Percentiles rank a stretch among this genome's conserved stretches.
These are phyloP conservation scores for Candida insectorum DNA, from an alignment of 805 yeast genomes.

Conservation along the genomic window DNA sequence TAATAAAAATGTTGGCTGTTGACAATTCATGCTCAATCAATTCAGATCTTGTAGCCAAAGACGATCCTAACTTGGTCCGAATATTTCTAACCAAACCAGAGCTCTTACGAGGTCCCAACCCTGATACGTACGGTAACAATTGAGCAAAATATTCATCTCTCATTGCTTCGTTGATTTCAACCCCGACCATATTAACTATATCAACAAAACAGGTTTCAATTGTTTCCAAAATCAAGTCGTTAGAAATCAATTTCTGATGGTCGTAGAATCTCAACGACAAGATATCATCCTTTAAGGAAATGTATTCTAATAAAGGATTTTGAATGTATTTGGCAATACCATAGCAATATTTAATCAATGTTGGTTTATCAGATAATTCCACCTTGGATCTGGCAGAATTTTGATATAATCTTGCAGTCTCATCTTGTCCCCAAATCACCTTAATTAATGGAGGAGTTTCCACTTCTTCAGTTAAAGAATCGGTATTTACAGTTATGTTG, in stretches of 20 bases:
- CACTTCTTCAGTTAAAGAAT: constrained; percentile 29
- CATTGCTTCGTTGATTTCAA: constrained; percentile 88
- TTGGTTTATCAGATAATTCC: constrained; percentile 83
- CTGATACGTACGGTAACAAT: constrained; percentile 75
- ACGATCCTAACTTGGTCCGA: constrained; percentile 60
- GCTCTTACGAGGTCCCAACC: constrained; percentile 95
- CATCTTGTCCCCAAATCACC: constrained; percentile 85
- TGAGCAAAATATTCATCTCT: constrained; percentile 70
- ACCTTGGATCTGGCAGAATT: constrained; percentile 68
- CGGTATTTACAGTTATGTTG: constrained; percentile 49
- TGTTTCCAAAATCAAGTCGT: constrained; percentile 60
- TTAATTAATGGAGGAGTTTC: constrained; percentile 55
- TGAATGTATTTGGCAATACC: constrained; percentile 91
- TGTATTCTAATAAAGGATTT: constrained; percentile 88
- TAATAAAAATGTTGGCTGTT: constrained; percentile 79
- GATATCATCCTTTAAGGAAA: constrained; percentile 74
- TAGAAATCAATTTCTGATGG: constrained; percentile 67
- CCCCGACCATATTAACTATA: constrained; percentile 85
- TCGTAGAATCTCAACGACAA: constrained; percentile 65
- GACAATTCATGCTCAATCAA: constrained; percentile 77
- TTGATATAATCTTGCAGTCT: constrained; percentile 86
- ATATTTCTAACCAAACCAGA: constrained; percentile 80
- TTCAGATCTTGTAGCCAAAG: constrained; percentile 67
- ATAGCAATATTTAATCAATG: constrained; percentile 77
- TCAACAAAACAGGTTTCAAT: constrained; percentile 84